Evolutionary conservation across 2,329 filamentous ascomycete species (phyloP).

Genomic region (Scytalidium sp.): DNA sequence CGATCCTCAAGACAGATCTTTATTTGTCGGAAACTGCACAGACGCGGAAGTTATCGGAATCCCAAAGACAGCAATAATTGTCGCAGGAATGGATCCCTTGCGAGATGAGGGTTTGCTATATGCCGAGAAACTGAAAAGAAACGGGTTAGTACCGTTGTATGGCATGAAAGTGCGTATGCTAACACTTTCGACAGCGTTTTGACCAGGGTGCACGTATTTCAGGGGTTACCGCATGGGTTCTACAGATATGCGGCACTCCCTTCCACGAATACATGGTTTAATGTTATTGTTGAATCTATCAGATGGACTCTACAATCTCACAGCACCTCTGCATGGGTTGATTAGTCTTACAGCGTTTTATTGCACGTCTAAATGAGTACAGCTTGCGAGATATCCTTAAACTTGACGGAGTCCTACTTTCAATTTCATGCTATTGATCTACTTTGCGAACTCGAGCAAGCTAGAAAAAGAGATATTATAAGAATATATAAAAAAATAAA

Average conservation of each 20-base stretch:
- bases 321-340: background rate
- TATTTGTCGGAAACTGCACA: background rate
- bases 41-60: constrained; percentile 38
- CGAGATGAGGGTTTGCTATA: constrained; percentile 47
- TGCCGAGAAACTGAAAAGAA: constrained; percentile 38
- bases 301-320: background rate
- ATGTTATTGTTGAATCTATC: background rate
- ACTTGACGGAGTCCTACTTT: no score
- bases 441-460: no score
- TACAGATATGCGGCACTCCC: background rate
- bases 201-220: constrained; percentile 45
- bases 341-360: no score
- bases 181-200: constrained; percentile 36
- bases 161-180: background rate
- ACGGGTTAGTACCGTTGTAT: constrained; percentile 32
- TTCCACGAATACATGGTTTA: background rate
- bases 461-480: no score
- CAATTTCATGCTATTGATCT: no score
- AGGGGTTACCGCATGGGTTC: constrained; percentile 45
- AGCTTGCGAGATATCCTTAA: no score
- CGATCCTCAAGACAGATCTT: background rate
- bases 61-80: constrained; percentile 41
- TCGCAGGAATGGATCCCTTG: constrained; percentile 44
- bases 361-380: no score
- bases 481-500: background rate